A percentile compares a stretch with the other conserved stretches of the same genome.
Evolutionary conservation across 345 rosid species (phyloP).

Genomic region (Eucalyptus tenuipes): DNA sequence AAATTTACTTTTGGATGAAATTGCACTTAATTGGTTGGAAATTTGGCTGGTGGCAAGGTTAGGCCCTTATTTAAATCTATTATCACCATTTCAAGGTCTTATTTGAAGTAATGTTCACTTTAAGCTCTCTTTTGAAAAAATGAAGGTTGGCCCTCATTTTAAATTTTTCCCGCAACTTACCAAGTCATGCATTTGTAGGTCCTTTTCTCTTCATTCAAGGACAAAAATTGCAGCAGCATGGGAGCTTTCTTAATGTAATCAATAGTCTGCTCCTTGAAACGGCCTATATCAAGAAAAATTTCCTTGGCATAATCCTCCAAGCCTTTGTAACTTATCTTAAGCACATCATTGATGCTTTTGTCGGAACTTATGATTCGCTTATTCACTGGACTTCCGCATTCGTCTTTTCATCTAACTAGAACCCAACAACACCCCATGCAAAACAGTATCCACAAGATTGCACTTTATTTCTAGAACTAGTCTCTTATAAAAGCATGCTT

Average conservation of each 20-base stretch:
- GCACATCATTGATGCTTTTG: background rate
- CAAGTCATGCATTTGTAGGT: background rate
- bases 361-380: background rate
- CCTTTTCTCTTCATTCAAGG: background rate
- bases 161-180: background rate
- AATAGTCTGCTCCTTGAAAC: background rate
- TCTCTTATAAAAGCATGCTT: background rate
- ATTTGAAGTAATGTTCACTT: background rate
- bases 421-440: background rate
- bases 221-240: background rate
- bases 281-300: background rate
- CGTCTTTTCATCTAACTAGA: background rate
- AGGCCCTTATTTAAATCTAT: background rate
- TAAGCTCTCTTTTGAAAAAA: background rate
- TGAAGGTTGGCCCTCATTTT: background rate
- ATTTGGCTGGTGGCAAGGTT: background rate
- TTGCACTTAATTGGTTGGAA: background rate
- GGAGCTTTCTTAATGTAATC: background rate
- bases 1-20: background rate
- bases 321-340: background rate
- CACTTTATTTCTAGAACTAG: background rate
- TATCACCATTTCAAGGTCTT: too few relatives aligned
- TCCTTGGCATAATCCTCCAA: background rate
- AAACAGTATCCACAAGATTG: background rate
- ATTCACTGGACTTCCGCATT: background rate